These are phyloP conservation scores for Solanum raphanifolium DNA, from an alignment of 257 asterid species.

Conservation along the genomic window DNA sequence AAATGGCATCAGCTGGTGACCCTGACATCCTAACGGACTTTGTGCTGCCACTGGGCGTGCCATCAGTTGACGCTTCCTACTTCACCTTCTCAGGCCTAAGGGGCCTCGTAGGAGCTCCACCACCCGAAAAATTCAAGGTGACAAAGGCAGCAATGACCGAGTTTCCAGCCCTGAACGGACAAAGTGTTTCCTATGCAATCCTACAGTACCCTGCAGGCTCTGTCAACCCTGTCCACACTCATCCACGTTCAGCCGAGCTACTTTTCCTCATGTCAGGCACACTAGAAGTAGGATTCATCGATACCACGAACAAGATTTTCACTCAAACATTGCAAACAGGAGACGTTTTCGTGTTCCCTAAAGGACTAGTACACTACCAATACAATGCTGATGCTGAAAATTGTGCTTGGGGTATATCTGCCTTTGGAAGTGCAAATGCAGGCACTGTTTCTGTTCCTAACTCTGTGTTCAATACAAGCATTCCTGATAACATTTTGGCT, in stretches of 20 bases:
- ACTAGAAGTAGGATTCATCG: slow-evolving; percentile 45
- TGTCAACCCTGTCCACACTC: slow-evolving; percentile 54
- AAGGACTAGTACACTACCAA: slow-evolving; percentile 44
- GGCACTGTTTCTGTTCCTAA: slow-evolving; percentile 41
- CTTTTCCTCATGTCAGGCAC: slow-evolving; percentile 33
- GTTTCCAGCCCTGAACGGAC: slow-evolving; percentile 42
- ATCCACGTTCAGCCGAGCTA: slow-evolving; percentile 58
- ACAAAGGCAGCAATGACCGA: slow-evolving; percentile 39
- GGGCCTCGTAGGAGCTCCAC: slow-evolving; percentile 17
- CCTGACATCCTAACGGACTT: slow-evolving; percentile 50
- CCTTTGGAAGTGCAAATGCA: slow-evolving; percentile 44
- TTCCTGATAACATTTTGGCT: slow-evolving; percentile 31
- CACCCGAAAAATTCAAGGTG: slow-evolving; percentile 30
- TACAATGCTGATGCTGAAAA: slow-evolving; percentile 27
- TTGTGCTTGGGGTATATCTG: slow-evolving; percentile 38
- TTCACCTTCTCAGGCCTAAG: slow-evolving; percentile 50
- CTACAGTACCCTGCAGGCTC: slow-evolving; percentile 29
- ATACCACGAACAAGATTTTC: slow-evolving; percentile 29
- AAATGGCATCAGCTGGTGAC: slow-evolving; percentile 21
- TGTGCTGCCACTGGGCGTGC: slow-evolving; percentile 11
- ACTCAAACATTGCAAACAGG: slow-evolving; percentile 35
- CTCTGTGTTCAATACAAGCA: slow-evolving; percentile 24
- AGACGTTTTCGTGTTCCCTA: slow-evolving; percentile 36
- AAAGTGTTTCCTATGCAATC: slow-evolving; percentile 43
- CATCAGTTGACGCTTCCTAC: slow-evolving; percentile 13